Evolutionary conservation across 73 alveolate species (phyloP), one percentile per base, ranked within the genome.

Genomic region (Uronychia binucleata): DNA sequence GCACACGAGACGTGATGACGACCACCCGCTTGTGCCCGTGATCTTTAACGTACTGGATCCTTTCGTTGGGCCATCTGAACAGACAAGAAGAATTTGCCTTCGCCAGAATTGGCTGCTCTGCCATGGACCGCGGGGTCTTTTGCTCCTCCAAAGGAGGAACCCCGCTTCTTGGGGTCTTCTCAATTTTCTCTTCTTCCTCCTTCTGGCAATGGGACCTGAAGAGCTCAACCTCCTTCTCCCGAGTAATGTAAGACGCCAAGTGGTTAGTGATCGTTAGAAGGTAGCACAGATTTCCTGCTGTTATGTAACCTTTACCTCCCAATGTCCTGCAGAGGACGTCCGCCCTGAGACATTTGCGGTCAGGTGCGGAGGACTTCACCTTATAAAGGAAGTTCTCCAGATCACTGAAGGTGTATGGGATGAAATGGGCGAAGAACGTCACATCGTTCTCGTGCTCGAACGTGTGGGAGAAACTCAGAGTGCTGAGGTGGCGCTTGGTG

Each of bases 331-430:
- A 89, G 14, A 89, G 81, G 58, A 58, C 74, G 59, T 89, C 95
- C 13, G 80, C 31, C 76, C 95, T 57, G 34, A 60, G 27, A 28
- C 1, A 77, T 33, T 89, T 84, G 19, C 32, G 28, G 26, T 57
- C 27, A 14, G 32, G 57, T 0, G 58, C 34, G 1, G 32, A n/a
- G 14, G 32, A 28, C 1, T 79, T 59, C 14, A 90, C 75, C 31
- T 78, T 26, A 14, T 30, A 78, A n/a, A 90, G 81, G 27, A 34
- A 59, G 35, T 89, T 77, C 11, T 88, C 86, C 59, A 94, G 80
- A 80, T 95, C 98, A 0, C 96, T 83, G 80, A 90, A 88, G 0
- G 99, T 95, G 78, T 88, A 95, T 1, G 99, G 99, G 80, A 90
- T 86, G 78, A 93, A 93, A 83, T 95, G 96, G 28, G 96, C 93